These are phyloP conservation scores for Penicillium robsamsonii DNA, from an alignment of 495 filamentous ascomycete genomes.

Conservation along the genomic window DNA sequence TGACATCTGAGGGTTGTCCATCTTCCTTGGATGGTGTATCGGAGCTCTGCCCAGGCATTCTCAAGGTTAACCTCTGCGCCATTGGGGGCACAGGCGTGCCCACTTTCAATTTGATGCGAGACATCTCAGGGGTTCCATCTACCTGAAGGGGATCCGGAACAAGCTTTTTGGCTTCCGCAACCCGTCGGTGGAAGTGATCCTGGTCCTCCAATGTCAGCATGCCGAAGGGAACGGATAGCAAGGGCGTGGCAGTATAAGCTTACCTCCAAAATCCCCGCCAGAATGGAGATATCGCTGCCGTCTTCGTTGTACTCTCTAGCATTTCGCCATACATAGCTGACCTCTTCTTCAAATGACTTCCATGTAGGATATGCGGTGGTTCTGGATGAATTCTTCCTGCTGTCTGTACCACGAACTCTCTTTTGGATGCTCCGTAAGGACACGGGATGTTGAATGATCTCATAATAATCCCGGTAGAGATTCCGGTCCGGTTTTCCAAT, in stretches of 20 bases:
- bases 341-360: conserved; percentile 74
- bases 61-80: conserved; percentile 37
- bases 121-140: conserved; percentile 44
- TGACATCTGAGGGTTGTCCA: conserved; percentile 38
- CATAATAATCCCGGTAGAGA: conserved; percentile 64
- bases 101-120: conserved; percentile 67
- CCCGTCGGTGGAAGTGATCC: conserved; percentile 60
- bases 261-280: conserved; percentile 76
- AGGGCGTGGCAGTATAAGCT: conserved; percentile 13
- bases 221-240: background rate
- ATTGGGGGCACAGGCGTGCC: conserved; percentile 53
- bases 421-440: conserved; percentile 71
- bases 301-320: conserved; percentile 88
- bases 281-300: conserved; percentile 68
- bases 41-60: conserved; percentile 38
- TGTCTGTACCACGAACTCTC: conserved; percentile 64
- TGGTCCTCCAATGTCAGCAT: conserved; percentile 35
- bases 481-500: conserved; percentile 35
- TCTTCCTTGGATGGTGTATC: conserved; percentile 31
- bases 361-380: conserved; percentile 72
- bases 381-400: conserved; percentile 60
- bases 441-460: conserved; percentile 68
- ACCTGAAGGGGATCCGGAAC: conserved; percentile 64
- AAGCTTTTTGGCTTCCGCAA: conserved; percentile 65
- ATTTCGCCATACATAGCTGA: conserved; percentile 79